Evolutionary conservation across 768 basidiomycete species (phyloP).

Genomic region (Trichaptum fuscoviolaceum): DNA sequence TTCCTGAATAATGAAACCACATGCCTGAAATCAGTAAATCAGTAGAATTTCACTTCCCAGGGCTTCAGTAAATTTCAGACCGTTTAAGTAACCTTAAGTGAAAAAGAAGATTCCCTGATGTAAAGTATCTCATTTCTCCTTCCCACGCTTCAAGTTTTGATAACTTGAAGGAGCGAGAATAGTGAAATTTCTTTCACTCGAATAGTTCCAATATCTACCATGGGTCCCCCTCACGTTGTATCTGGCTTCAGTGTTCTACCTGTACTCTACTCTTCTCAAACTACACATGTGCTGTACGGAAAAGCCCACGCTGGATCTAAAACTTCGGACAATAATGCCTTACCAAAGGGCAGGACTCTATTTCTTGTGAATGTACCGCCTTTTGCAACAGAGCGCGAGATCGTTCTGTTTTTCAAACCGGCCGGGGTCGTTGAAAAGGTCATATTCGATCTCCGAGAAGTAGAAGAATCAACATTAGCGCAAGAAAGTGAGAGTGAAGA

Average conservation of each 20-base stretch:
- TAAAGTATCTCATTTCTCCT: too few relatives aligned
- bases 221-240: constrained; percentile 16
- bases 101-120: too few relatives aligned
- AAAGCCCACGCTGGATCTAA: constrained; percentile 45
- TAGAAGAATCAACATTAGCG: constrained; percentile 19
- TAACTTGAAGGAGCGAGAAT: too few relatives aligned
- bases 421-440: constrained; percentile 77
- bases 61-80: too few relatives aligned
- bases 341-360: constrained; percentile 62
- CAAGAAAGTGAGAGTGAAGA: constrained; percentile 24
- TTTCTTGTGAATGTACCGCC: constrained; percentile 89
- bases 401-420: constrained; percentile 69
- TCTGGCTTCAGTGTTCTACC: constrained; percentile 35
- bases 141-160: too few relatives aligned
- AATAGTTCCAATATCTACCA: background rate
- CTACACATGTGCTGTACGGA: constrained; percentile 73
- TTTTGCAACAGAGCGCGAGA: constrained; percentile 78
- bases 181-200: too few relatives aligned
- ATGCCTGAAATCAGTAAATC: too few relatives aligned
- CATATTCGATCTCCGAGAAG: constrained; percentile 49
- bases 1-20: too few relatives aligned
- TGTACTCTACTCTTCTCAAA: constrained; percentile 31
- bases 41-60: too few relatives aligned
- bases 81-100: too few relatives aligned
- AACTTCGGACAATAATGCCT: constrained; percentile 17